Evolutionary conservation across 2,329 filamentous ascomycete genomes (phyloP), one percentile per base, ranked within the genome.

Genomic region (Exophiala spinifera): DNA sequence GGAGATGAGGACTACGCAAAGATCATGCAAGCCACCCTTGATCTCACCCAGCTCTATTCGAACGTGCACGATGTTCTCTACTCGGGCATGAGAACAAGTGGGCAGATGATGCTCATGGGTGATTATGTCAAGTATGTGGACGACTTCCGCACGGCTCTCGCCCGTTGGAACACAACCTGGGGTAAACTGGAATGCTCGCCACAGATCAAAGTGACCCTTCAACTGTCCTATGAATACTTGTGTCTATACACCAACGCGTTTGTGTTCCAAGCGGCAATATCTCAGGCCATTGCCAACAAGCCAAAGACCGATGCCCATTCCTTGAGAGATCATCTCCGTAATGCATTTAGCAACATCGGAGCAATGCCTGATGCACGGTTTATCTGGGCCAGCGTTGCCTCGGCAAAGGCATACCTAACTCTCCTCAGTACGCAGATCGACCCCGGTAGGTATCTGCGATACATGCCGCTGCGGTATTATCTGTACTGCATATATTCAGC

Each of bases 81-180:
- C 66, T 86, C 85, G 0, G 87, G 86, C 5, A 85, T 84, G 48
- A 82, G 83, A 15, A 84, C 85, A 39, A 84, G 84, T 52, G 84
- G 85, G 65, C 82, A 88, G 53, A 80, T 85, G 57, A 87, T 88
- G 70, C 74, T 86, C 23, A 84, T 84, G 64, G 86, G 86, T 1
- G 83, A 87, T 61, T 88, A 88, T 64, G 86, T 88, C 57, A 84
- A 88, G 65, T 88, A 88, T 60, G 85, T 89, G 58, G 86, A 89
- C 62, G 86, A 89, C 64, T 88, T 88, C 61, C 79, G 85, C 2
- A 78, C 80, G 1, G 83, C 84, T 1, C 84, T 88, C 10, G 79
- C 85, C 51, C 81, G 81, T 43, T 89, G 86, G 86, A 87, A 88
- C 62, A 80, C 82, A 40, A 79, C 82, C 1, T 88, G 86, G 85